Evolutionary conservation across 345 rosid species (phyloP).

Genomic region (Rhizophora mangle): DNA sequence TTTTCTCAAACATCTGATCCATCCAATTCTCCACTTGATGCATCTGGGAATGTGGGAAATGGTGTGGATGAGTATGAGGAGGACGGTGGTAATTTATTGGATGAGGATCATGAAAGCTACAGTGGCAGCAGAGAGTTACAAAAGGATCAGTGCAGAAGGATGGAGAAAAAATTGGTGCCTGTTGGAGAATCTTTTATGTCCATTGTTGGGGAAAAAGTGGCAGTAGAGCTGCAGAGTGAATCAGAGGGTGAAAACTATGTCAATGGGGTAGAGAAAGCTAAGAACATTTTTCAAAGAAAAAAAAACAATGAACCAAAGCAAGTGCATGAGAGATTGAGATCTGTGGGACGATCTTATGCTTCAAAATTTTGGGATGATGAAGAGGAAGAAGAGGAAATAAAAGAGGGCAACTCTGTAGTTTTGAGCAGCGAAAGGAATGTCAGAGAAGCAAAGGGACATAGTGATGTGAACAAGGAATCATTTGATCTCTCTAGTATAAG

Average conservation of each 20-base stretch:
- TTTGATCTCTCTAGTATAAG: slow-evolving; percentile 23
- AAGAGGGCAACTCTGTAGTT: slow-evolving; percentile 39
- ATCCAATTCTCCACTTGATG: slow-evolving; percentile 22
- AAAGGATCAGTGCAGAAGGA: slow-evolving; percentile 18
- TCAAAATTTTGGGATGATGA: slow-evolving; percentile 29
- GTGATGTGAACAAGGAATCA: slow-evolving; percentile 29
- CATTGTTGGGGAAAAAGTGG: slow-evolving; percentile 31
- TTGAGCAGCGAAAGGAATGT: slow-evolving; percentile 32
- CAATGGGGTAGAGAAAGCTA: slow-evolving; percentile 23
- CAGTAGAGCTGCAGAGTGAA: slow-evolving; percentile 11
- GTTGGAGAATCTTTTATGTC: slow-evolving; percentile 25
- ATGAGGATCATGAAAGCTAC: slow-evolving; percentile 20
- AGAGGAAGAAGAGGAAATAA: slow-evolving; percentile 37
- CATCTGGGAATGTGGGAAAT: slow-evolving; percentile 20
- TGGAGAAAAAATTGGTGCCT: slow-evolving; percentile 22
- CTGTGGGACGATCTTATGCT: slow-evolving; percentile 38
- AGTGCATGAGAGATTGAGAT: slow-evolving; percentile 35
- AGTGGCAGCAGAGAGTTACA: slow-evolving; percentile 10
- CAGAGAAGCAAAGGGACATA: slow-evolving; percentile 22
- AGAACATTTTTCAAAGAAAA: slow-evolving; percentile 21
- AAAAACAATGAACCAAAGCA: slow-evolving; percentile 33
- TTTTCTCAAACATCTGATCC: slow-evolving; percentile 35
- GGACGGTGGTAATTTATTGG: background rate
- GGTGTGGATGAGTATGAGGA: slow-evolving; percentile 23
- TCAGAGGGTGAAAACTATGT: slow-evolving; percentile 11